Evolutionary conservation across 371 early-diverging fungal species (phyloP).

Genomic region (Paraphysoderma sedebokerense): DNA sequence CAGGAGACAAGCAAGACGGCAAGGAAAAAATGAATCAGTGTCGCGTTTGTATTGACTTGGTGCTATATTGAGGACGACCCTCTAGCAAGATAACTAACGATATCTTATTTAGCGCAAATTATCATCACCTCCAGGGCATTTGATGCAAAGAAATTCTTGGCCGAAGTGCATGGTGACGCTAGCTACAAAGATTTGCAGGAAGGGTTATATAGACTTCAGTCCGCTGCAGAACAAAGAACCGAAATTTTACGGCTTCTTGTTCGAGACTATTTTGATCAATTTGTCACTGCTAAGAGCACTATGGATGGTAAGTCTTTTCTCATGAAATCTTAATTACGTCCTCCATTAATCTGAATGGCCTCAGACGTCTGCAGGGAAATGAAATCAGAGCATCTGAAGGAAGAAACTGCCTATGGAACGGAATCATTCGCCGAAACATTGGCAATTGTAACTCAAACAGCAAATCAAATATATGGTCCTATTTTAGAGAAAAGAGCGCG

Average conservation of each 20-base stretch:
- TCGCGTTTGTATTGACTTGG: too few relatives aligned
- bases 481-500: slow-evolving; percentile 66
- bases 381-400: slow-evolving; percentile 59
- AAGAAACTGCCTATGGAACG: slow-evolving; percentile 64
- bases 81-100: background rate
- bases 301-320: slow-evolving; percentile 49
- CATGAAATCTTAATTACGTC: background rate
- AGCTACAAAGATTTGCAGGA: slow-evolving; percentile 55
- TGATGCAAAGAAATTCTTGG: slow-evolving; percentile 56
- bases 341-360: background rate
- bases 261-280: slow-evolving; percentile 86
- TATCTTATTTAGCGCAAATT: background rate
- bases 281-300: slow-evolving; percentile 85
- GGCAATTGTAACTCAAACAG: slow-evolving; percentile 41
- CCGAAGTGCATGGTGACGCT: slow-evolving; percentile 66
- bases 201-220: slow-evolving; percentile 51
- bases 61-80: too few relatives aligned
- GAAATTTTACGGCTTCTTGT: slow-evolving; percentile 75
- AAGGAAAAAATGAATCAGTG: too few relatives aligned
- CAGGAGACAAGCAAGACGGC: too few relatives aligned
- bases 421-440: slow-evolving; percentile 36
- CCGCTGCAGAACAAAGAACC: slow-evolving; percentile 57
- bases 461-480: slow-evolving; percentile 70
- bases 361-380: slow-evolving; percentile 73
- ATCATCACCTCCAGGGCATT: slow-evolving; percentile 46